Evolutionary conservation across 179 eudicot genomes (phyloP), one percentile per base, ranked within the genome.

Genomic region (Beta lomatogona): DNA sequence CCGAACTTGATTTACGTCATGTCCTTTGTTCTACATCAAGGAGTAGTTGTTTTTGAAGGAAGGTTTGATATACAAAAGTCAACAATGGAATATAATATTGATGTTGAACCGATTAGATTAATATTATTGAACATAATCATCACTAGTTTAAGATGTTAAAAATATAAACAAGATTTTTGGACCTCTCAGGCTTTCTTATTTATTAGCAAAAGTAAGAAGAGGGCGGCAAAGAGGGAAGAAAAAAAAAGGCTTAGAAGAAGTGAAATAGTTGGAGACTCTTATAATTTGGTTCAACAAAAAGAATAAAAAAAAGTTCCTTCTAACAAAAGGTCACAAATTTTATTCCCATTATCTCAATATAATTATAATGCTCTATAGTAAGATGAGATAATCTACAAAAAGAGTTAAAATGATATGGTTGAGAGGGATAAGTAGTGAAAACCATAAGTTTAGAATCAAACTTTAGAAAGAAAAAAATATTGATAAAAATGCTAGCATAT

Each of bases 131-230:
- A 44, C 78, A 41, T 41, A n/a, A 75, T 44, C 53, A 71, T 57
- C 61, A 22, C 44, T 22, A 18, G 46, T 11, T 41, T 52, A 46
- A 60, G 36, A 41, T 60, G 59, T 44, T 36, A 48, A 19, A 71
- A 77, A 71, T 71, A 77, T 71, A 68, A 58, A 59, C 22, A 55
- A 82, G 69, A 53, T 25, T 25, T 45, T 44, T 9, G 28, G 44
- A 22, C 64, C 84, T 77, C 45, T 46, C 18, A 70, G 72, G 41
- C 41, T 36, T 60, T 19, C 71, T 31, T 15, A 80, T 76, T 82
- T 77, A 66, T 36, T 36, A 36, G 41, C 22, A 2, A 15, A 36
- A 14, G 60, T 14, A 10, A 50, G 28, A 25, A 25, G 18, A 5
- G 16, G 14, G 18, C 65, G 44, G 66, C 22, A 74, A 21, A 54